phyloP scores from a whole-genome alignment of 805 yeast genomes.

The Wickerhamomyces queroliae region DNA sequence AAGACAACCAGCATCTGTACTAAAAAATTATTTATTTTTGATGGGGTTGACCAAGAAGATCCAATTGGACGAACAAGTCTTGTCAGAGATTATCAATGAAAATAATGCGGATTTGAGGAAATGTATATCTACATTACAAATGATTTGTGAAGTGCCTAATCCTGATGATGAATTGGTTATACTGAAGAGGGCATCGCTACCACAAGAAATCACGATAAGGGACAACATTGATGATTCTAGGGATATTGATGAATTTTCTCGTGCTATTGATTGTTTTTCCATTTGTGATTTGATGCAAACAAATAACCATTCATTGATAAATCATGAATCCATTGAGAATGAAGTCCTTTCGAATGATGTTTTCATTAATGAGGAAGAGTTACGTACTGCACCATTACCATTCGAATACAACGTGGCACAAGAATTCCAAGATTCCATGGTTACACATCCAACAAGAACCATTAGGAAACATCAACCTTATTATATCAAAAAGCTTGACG shows the following conservation, averaged over 20 bases:
- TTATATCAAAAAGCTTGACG: slow-evolving; percentile 8
- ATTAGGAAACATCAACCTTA: background rate
- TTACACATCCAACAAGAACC: slow-evolving; percentile 1
- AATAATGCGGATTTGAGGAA: slow-evolving; percentile 39
- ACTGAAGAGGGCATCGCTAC: too few relatives aligned
- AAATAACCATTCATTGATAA: slow-evolving; percentile 8
- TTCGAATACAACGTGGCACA: slow-evolving; percentile 33
- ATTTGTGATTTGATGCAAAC: slow-evolving; percentile 9
- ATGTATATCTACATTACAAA: slow-evolving; percentile 40
- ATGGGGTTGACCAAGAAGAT: slow-evolving; percentile 32
- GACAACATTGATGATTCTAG: background rate
- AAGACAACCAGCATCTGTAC: slow-evolving; percentile 10
- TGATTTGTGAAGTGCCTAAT: slow-evolving; percentile 22
- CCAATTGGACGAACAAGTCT: slow-evolving; percentile 24
- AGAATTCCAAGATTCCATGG: slow-evolving; percentile 6
- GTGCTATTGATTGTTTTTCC: slow-evolving; percentile 8
- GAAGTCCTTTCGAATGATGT: slow-evolving; percentile 33
- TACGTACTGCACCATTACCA: slow-evolving; percentile 27
- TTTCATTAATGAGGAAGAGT: slow-evolving; percentile 27
- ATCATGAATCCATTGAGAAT: slow-evolving; percentile 7
- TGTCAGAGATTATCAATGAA: slow-evolving; percentile 24
- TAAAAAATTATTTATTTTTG: slow-evolving; percentile 35
- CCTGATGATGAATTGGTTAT: background rate
- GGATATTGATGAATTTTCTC: background rate
- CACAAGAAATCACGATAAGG: background rate